Conservation (phyloP, 1,139 yeast species). For the Dujonia santamariae region DNA sequence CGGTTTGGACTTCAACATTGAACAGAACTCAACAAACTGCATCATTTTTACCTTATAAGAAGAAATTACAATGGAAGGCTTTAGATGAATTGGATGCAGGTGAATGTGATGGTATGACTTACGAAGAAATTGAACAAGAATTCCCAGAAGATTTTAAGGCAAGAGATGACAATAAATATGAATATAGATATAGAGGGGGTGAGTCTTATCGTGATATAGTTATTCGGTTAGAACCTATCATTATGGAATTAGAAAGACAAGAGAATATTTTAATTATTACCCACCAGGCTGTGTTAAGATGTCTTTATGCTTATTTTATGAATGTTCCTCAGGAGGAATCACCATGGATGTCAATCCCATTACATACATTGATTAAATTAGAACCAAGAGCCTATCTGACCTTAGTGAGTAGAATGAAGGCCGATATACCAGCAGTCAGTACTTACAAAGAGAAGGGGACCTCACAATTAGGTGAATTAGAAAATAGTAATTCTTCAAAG, state of each 20-base stretch:
- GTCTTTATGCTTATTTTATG: conserved; percentile 97
- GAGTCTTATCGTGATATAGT: conserved; percentile 96
- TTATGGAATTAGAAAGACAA: conserved; percentile 96
- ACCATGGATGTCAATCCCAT: conserved; percentile 99
- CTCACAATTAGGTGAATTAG: conserved; percentile 65
- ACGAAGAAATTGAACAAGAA: conserved; percentile 76
- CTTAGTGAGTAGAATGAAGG: conserved; percentile 81
- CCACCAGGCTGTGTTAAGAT: conserved; percentile 95
- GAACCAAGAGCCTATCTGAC: conserved; percentile 95
- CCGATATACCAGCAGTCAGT: conserved; percentile 95
- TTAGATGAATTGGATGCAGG: conserved; percentile 97
- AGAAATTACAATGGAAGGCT: conserved; percentile 91
- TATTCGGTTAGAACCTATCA: conserved; percentile 89
- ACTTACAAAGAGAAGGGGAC: conserved; percentile 96
- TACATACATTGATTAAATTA: conserved; percentile 87
- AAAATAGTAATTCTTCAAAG: conserved; percentile 23
- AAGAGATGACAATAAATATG: conserved; percentile 93
- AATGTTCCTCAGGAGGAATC: conserved; percentile 96
- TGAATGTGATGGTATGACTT: conserved; percentile 90
- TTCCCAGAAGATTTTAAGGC: conserved; percentile 96
- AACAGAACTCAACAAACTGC: conserved; percentile 94
- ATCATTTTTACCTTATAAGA: conserved; percentile 71
- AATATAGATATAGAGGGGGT: conserved; percentile 94
- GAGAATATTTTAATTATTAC: conserved; percentile 94
- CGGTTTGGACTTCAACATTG: conserved; percentile 96